Percentiles rank a stretch among this genome's conserved stretches.
phyloP scores from a whole-genome alignment of 1,284 basidiomycete genomes.

The Tylopilus orsonianus region DNA sequence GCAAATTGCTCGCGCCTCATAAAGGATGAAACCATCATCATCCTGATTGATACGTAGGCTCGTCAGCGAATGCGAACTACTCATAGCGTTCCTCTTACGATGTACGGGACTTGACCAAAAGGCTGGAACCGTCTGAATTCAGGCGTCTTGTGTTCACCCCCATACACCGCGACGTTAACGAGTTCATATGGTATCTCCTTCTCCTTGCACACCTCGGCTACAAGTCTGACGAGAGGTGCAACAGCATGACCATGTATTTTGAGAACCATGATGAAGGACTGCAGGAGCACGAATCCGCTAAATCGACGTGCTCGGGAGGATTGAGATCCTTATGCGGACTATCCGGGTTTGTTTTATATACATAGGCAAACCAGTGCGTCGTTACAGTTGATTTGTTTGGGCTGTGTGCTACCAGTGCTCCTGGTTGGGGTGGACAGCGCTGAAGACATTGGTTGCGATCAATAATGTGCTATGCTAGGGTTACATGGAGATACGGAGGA shows the following conservation, averaged over 20 bases:
- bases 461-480: not conserved
- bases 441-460: not conserved
- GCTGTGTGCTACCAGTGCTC: conserved; percentile 4
- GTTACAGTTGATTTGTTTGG: not conserved
- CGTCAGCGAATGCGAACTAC: not conserved
- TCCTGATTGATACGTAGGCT: conserved; percentile 23
- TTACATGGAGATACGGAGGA: not conserved
- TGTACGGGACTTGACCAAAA: conserved; percentile 51
- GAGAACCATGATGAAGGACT: conserved; percentile 23
- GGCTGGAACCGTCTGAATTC: conserved; percentile 43
- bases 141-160: conserved; percentile 39
- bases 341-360: conserved; percentile 9
- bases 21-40: conserved; percentile 44
- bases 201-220: conserved; percentile 33
- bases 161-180: conserved; percentile 36
- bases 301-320: not conserved
- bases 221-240: conserved; percentile 25
- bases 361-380: too few relatives aligned
- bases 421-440: not conserved
- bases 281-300: not conserved
- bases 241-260: conserved; percentile 24
- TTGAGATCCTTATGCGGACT: not conserved
- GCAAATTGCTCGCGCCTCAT: conserved; percentile 51
- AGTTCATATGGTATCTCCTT: conserved; percentile 40
- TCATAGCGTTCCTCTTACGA: conserved; percentile 30